Base-by-base conservation (phyloP, 345 rosid species). In the Chamaenerion angustifolium region DNA sequence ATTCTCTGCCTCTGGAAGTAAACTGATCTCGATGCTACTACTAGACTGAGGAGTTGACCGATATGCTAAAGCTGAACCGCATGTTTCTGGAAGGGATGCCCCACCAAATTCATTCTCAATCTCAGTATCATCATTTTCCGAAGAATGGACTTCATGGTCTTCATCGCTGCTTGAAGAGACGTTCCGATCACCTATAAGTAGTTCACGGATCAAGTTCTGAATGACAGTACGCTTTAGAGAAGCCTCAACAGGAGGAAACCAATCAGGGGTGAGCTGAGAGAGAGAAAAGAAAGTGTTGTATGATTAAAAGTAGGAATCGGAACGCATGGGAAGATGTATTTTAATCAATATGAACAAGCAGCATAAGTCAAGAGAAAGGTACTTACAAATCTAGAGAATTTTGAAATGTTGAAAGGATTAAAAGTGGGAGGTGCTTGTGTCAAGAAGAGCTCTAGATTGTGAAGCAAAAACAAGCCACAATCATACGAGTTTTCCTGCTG, bases 401-500 rank as follows among this genome's bases (percentile, higher is more conserved):
- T 65, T 51, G 74, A 67, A 63, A 92, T 75, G 58, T 67, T 76
- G 74, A 83, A 82, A 16, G 92, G 96, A 65, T 52, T 87, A 65
- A 92, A 83, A 59, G 70, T 69, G 49, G 19, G 47, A 57, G 98
- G 98, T 58, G 89, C 92, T 45, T 92, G 93, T 18, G 67, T 72
- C 64, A 92, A 74, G 78, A 92, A 92, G 43, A 78, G 78, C 79
- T 92, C 98, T 60, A 87, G 71, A 70, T 87, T 86, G 65, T 92
- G 98, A 17, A 92, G 89, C 70, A 92, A 80, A 73, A 92, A 92
- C 53, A 92, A 71, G 55, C 98, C 96, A 40, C 98, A 92, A 63
- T 92, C 98, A 74, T 62, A 92, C 41, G 83, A 83, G 69, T 92
- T 92, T 60, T 92, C 96, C 71, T 92, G 98, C 76, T 92, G 98